Base-by-base conservation (phyloP, 139 green algal species). In the Chlorella vulgaris region DNA sequence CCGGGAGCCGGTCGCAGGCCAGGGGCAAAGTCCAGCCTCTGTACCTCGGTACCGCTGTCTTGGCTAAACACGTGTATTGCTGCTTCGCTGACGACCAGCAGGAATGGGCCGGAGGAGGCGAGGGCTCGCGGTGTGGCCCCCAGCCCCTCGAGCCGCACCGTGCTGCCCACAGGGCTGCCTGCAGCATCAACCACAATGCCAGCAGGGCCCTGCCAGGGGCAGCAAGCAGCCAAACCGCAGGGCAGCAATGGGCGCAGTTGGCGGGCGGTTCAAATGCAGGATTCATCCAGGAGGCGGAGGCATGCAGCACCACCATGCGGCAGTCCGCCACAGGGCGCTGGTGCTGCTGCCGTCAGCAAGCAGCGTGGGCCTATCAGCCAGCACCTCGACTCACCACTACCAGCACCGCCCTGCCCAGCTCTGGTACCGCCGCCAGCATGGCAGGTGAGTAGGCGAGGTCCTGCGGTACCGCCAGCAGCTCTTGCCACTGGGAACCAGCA, bases 51-150 rank as follows among this genome's bases (percentile, higher is more conserved):
- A 26, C 74, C 80, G 21, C 69, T 73, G 22, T 73, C 62, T 15
- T 74, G 31, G 62, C 86, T 75, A 55, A 84, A 90, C 22, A 90
- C 75, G 24, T 87, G 80, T 7, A 90, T 66, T 5, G 50, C 85
- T 6, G 83, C 82, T 61, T 78, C 51, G 29, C 81, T 85, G 38
- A 80, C 84, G 5, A 81, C 58, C 82, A 90, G 58, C 21, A 90
- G 65, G 47, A 86, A 83, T 1, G 83, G 4, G 69, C 82, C 86
- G 6, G 76, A 71, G 26, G 69, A 81, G n/a, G 81, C 81, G n/a
- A 90, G 62, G 28, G 84, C 81, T 0, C 65, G 53, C 2, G 86
- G 86, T 3, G 73, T 70, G 22, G 76, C 74, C 0, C 83, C 69
- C 61, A 88, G 81, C 3, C 75, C 77, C 5, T 85, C 76, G 42